Percentiles rank a stretch among this genome's conserved stretches.
Evolutionary conservation across 345 rosid species (phyloP).

Genomic region (Melastoma malabathricum): DNA sequence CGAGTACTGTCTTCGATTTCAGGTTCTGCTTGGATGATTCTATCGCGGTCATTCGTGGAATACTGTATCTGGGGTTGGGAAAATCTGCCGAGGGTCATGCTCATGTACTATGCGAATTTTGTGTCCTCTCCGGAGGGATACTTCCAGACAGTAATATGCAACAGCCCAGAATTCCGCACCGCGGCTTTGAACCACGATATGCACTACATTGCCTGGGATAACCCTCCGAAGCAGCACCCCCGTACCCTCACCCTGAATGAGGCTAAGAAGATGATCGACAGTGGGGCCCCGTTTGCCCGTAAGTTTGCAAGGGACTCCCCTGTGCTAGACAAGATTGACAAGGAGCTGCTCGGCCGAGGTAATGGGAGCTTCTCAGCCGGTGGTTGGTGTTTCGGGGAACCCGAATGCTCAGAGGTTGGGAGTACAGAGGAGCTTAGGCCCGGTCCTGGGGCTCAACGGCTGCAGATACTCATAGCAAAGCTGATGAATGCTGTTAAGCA

Average conservation of each 20-base stretch:
- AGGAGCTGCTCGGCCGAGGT: slow-evolving; percentile 47
- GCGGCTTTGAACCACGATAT: slow-evolving; percentile 80
- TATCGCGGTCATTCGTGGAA: slow-evolving; percentile 74
- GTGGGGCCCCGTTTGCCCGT: slow-evolving; percentile 85
- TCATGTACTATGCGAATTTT: slow-evolving; percentile 92
- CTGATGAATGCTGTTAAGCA: slow-evolving; percentile 31
- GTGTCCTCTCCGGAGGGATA: slow-evolving; percentile 97
- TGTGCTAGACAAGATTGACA: slow-evolving; percentile 62
- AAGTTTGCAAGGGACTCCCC: slow-evolving; percentile 49
- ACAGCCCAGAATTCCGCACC: slow-evolving; percentile 57
- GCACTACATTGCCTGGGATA: slow-evolving; percentile 95
- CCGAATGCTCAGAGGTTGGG: slow-evolving; percentile 57
- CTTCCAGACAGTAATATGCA: slow-evolving; percentile 92
- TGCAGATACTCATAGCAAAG: slow-evolving; percentile 41
- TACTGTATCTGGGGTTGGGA: slow-evolving; percentile 99
- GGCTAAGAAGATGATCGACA: slow-evolving; percentile 39
- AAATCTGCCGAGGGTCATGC: slow-evolving; percentile 77
- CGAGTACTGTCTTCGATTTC: slow-evolving; percentile 4
- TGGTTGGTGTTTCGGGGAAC: slow-evolving; percentile 80
- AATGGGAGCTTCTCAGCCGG: slow-evolving; percentile 74
- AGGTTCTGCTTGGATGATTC: slow-evolving; percentile 99
- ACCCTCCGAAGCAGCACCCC: slow-evolving; percentile 87
- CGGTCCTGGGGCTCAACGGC: slow-evolving; percentile 60
- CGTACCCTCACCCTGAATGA: slow-evolving; percentile 72
- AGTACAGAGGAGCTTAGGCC: slow-evolving; percentile 53